A percentile compares a stretch with the other conserved stretches of the same genome.
These are phyloP conservation scores for Filobasidium uniguttulatum DNA, from an alignment of 1,284 basidiomycete species.

Conservation along the genomic window DNA sequence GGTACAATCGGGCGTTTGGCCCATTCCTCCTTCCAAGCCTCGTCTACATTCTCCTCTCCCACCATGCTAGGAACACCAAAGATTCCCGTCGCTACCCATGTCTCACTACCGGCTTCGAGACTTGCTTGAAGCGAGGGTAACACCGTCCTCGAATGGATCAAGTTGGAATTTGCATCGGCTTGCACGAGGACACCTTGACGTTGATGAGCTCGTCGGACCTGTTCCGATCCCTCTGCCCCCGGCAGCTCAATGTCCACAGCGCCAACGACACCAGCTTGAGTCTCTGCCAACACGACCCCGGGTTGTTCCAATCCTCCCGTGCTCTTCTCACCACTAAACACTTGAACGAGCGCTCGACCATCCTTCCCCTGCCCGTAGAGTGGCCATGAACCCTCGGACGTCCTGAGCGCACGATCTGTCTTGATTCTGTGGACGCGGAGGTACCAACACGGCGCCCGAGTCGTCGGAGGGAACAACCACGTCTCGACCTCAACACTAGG, in stretches of 20 bases:
- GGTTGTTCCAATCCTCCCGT: slow-evolving; percentile 25
- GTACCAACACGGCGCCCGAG: slow-evolving; percentile 50
- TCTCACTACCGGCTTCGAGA: slow-evolving; percentile 36
- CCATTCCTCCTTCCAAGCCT: slow-evolving; percentile 27
- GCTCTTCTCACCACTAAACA: slow-evolving; percentile 28
- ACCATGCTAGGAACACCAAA: slow-evolving; percentile 47
- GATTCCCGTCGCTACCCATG: slow-evolving; percentile 55
- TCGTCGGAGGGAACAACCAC: slow-evolving; percentile 53
- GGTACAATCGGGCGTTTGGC: slow-evolving; percentile 24
- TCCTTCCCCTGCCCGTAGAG: slow-evolving; percentile 55
- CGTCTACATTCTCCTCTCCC: slow-evolving; percentile 23
- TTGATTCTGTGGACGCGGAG: slow-evolving; percentile 52
- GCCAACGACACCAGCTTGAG: slow-evolving; percentile 50
- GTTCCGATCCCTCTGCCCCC: no score
- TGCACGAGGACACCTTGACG: slow-evolving; percentile 44
- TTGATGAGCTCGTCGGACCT: slow-evolving; percentile 1
- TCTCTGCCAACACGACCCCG: slow-evolving; percentile 44
- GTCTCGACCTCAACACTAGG: slow-evolving; percentile 58
- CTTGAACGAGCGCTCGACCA: slow-evolving; percentile 45
- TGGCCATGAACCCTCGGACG: slow-evolving; percentile 58
- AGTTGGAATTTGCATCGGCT: slow-evolving; percentile 57
- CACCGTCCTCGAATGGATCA: slow-evolving; percentile 54
- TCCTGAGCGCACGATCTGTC: slow-evolving; percentile 42
- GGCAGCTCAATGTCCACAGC: slow-evolving; percentile 43
- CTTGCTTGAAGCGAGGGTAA: slow-evolving; percentile 50